phyloP scores from a whole-genome alignment of 306 rosid species.

The Medicago ruthenica region DNA sequence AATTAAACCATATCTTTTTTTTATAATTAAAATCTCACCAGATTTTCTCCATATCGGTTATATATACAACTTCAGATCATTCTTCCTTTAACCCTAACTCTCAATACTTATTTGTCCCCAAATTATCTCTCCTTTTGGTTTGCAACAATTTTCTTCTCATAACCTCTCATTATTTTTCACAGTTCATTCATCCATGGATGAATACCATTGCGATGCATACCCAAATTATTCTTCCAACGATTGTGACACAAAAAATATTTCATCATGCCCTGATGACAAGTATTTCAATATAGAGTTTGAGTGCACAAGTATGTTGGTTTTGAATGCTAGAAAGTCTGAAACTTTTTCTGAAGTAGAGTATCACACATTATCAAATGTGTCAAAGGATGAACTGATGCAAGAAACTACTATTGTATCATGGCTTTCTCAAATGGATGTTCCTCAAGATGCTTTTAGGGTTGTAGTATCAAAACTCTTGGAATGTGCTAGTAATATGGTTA shows the following conservation, averaged over 20 bases:
- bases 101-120: no score
- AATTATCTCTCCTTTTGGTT: no score
- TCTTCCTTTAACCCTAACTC: no score
- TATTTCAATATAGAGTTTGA: not conserved
- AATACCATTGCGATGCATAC: not conserved
- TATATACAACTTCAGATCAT: no score
- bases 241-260: not conserved
- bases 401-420: not conserved
- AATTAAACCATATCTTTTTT: no score
- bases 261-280: not conserved
- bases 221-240: not conserved
- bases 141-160: no score
- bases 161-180: no score
- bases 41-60: no score
- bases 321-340: not conserved
- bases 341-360: rapidly evolving
- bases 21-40: no score
- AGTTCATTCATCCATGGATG: no score
- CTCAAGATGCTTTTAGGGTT: not conserved
- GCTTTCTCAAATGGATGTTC: not conserved
- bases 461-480: not conserved
- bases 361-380: not conserved
- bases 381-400: no score
- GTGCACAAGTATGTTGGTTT: not conserved
- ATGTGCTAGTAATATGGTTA: slow-evolving; percentile 11